Conservation (phyloP, 345 rosid species). For the Rhizophora mangle region DNA sequence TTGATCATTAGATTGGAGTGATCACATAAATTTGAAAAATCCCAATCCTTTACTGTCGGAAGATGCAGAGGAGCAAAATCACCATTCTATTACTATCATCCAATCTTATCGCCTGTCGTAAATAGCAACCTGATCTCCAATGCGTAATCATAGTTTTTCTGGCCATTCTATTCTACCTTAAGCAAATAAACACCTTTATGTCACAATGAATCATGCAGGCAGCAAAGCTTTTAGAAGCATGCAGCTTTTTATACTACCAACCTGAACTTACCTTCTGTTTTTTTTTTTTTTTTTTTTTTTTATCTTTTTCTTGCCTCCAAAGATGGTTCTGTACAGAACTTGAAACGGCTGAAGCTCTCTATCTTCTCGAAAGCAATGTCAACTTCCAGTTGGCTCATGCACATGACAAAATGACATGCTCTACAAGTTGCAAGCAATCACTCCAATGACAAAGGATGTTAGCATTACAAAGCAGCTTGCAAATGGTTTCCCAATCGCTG, state of each 20-base stretch:
- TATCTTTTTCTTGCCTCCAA: neutral
- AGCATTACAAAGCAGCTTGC: conserved; percentile 25
- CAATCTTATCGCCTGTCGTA: neutral
- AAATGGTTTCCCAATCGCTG: conserved; percentile 28
- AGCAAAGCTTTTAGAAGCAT: conserved; percentile 3
- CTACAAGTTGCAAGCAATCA: conserved; percentile 24
- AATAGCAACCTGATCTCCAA: conserved; percentile 9
- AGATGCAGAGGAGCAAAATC: conserved; percentile 18
- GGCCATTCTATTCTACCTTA: conserved; percentile 15
- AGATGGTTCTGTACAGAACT: conserved; percentile 8
- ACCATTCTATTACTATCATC: conserved; percentile 10
- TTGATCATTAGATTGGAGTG: neutral
- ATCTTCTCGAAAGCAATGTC: conserved; percentile 8
- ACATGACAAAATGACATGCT: conserved; percentile 13
- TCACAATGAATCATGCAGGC: conserved; percentile 13
- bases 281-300: conserved; percentile 8
- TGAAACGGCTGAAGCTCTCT: conserved; percentile 11
- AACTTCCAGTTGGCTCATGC: conserved; percentile 15
- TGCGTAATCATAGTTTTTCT: conserved; percentile 5
- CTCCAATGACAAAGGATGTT: conserved; percentile 27
- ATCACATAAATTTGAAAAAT: neutral
- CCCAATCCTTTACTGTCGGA: neutral
- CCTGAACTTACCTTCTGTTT: neutral
- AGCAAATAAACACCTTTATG: conserved; percentile 19
- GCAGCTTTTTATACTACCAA: neutral